Base-by-base conservation (phyloP, 345 rosid genomes). In the Heritiera fomes region DNA sequence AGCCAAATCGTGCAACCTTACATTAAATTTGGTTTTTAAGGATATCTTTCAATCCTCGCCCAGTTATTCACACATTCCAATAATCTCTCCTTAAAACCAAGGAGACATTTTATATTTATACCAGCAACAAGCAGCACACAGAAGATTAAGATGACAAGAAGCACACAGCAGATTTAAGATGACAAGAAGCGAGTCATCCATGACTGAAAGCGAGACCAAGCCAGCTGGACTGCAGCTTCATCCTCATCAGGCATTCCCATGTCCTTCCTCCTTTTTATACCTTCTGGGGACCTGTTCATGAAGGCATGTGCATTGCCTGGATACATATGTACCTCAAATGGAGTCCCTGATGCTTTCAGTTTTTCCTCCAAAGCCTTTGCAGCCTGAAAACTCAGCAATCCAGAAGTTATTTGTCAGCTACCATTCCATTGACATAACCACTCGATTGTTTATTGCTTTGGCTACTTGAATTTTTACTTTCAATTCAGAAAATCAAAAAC, bases 201-300 rank as follows among this genome's bases (percentile, higher is more conserved):
- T 1, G 95, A 78, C 43, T 82, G 84, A 83, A 92, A 94, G 73
- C 97, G 97, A 77, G 97, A 89, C 98, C 98, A 96, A 8, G 98
- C 98, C 66, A 92, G 89, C 82, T 90, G 88, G 40, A 87, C 97
- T 0, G 99, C 92, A 7, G 88, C 91, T 68, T 89, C 93, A 79
- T 92, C 95, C 77, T 92, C 93, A 76, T 94, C 98, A 15, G 88
- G 84, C 88, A 92, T 32, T 82, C 97, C 98, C 99, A 92, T 96
- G 73, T 82, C 58, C 83, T 89, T 92, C 85, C 97, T 90, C 87
- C 99, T 87, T 83, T 86, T 75, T 77, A 92, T 81, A 71, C 94
- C 98, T 50, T 96, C 93, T 0, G 87, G 85, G 7, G 97, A 90
- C 67, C 85, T 86, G 84, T 96, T 96, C 94, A 94, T 89, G 86